A percentile compares a stretch with the other conserved stretches of the same genome.
phyloP scores from a whole-genome alignment of 2,329 filamentous ascomycete genomes.

The Mollisia scopiformis region DNA sequence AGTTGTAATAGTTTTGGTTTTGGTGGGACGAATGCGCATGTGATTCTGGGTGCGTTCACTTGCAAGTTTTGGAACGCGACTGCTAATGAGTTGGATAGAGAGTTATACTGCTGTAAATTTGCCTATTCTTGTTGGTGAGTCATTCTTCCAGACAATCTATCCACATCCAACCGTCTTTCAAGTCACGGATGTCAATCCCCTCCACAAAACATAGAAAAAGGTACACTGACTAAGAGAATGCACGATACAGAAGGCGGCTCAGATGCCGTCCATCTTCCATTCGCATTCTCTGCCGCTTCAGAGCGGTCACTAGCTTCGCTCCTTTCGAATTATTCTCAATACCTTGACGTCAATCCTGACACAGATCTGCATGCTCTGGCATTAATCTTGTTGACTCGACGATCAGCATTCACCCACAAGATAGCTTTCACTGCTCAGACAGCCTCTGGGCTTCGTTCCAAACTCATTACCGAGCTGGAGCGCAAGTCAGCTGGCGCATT shows the following conservation, averaged over 20 bases:
- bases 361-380: constrained; percentile 7
- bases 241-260: not conserved
- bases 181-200: no score
- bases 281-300: constrained; percentile 13
- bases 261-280: constrained; percentile 2
- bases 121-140: no score
- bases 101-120: no score
- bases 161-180: no score
- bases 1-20: constrained; percentile 30
- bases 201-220: no score
- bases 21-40: constrained; percentile 16
- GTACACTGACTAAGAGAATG: no score
- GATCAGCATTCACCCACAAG: constrained; percentile 13
- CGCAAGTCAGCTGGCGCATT: constrained; percentile 2
- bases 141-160: no score
- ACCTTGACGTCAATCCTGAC: not conserved
- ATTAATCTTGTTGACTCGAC: constrained; percentile 9
- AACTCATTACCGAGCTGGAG: constrained; percentile 10
- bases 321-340: constrained; percentile 6
- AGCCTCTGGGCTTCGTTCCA: constrained; percentile 5
- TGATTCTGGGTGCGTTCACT: no score
- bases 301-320: constrained; percentile 3
- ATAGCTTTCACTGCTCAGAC: constrained; percentile 14
- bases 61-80: no score
- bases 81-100: no score